Base-by-base conservation (phyloP, 108 stramenopile genomes). In the Fragilaria crotonensis region DNA sequence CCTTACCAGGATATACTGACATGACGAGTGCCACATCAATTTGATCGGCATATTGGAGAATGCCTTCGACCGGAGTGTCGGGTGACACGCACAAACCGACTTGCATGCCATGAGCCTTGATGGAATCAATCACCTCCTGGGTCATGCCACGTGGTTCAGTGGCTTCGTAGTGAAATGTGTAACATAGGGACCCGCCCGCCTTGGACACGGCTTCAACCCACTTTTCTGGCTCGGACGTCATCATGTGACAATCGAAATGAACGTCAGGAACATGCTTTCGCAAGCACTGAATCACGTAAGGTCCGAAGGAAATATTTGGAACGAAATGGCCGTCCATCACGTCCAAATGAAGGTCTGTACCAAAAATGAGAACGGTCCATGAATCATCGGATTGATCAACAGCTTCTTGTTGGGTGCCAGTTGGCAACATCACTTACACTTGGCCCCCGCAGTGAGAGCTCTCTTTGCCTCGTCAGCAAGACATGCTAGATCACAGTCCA, bases 1-100 rank as follows among this genome's bases (percentile, higher is more conserved):
- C 78, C 26, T 86, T 86, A 17, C 95, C 95, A 45, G 95, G 95
- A 66, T 96, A 83, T 9, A 96, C 95, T 11, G 95, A 93, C 95
- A 94, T 96, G 18, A 96, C 66, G 46, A 96, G 68, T 21, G 82
- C 88, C 64, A 93, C 45, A 60, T 93, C 93, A 25, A 91, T 50
- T 36, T 78, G 68, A 50, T 77, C 76, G 1, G 77, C 71, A 57
- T 75, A 89, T 25, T 74, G 66, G 18, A 77, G 33, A n/a, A 86
- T 45, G 7, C 58, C 72, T 19, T 90, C 85, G 0, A 85, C 77
- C 0, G 89, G 82, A 3, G 95, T 96, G n/a, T 66, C 81, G 5
- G 95, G 95, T 55, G 82, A 92, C 25, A 96, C 61, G 28, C 83
- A 75, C 21, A 96, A 57, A 26, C 91, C 95, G 7, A 84, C 90